Evolutionary conservation across 2,329 filamentous ascomycete genomes (phyloP), one percentile per base, ranked within the genome.

Genomic region (Aspergillus novoparasiticus): DNA sequence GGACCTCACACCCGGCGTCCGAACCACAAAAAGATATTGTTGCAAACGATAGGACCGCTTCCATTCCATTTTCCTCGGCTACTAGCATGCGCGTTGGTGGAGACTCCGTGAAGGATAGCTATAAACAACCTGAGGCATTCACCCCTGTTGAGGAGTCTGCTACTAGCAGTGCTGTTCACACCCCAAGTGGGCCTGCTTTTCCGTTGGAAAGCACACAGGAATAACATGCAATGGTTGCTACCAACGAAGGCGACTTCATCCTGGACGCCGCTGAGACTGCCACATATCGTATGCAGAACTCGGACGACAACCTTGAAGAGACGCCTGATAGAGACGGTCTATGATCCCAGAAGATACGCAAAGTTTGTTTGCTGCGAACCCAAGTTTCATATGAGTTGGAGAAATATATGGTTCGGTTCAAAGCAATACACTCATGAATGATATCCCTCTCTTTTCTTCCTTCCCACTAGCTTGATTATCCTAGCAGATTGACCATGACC

Each of bases 1-100:
- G 87, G 28, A 91, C 88, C 0, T 90, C 88, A 19, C 74, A 74
- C 58, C 72, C 69, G 62, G 69, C 26, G 3, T 30, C 19, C 34
- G 34, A 55, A 28, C 11, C 36, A 32, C n/a, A 55, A 23, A 55
- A 3, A 36, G 32, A 36, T 6, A 28, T 6, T 14, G n/a, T 36
- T 14, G 51, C 32, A 39, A 12, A 26, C 8, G 19, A 39, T 39
- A 26, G 16, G n/a, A 19, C n/a, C 6, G n/a, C 51, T 26, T 55
- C 30, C 16, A 41, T 21, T 32, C 14, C 10, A 11, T 55, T 21
- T 4, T 23, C 30, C 26, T 16, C 51, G 21, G 21, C 11, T 21
- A 39, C 32, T 16, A 39, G 12, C 21, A 21, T 16, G 16, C n/a
- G n/a, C 34, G 11, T 55, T 26, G 36, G 32, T 39, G 26, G 26